phyloP scores from a whole-genome alignment of 2,329 filamentous ascomycete genomes.

The Tothia fuscella region DNA sequence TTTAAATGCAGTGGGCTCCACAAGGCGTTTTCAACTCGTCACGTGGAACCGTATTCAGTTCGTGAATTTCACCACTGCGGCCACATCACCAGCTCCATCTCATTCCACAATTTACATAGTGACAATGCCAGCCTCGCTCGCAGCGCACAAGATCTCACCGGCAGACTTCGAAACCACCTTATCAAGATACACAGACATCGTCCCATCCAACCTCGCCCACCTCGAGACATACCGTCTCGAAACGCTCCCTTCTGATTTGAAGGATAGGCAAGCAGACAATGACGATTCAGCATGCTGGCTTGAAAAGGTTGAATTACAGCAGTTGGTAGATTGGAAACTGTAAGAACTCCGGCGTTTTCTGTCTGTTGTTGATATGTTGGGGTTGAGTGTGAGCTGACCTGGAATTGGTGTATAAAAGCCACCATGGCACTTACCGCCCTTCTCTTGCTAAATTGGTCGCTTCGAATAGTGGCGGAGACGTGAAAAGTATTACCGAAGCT shows the following conservation, averaged over 20 bases:
- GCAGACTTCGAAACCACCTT: not conserved
- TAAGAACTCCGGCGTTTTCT: constrained; percentile 12
- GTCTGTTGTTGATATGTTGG: no score
- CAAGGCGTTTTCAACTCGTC: no score
- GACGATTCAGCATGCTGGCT: not conserved
- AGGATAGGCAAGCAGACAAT: constrained; percentile 7
- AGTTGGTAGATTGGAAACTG: constrained; percentile 30
- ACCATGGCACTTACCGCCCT: constrained; percentile 40
- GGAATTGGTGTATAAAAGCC: constrained; percentile 19
- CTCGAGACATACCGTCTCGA: constrained; percentile 24
- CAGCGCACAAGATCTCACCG: not conserved
- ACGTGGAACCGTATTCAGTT: no score
- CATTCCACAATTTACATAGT: no score
- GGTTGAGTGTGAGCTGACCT: no score
- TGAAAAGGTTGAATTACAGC: constrained; percentile 20
- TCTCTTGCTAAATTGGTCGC: constrained; percentile 35
- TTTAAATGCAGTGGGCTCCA: no score
- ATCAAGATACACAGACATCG: not conserved
- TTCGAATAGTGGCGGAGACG: constrained; percentile 43
- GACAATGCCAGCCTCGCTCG: no score
- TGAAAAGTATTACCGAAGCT: constrained; percentile 38
- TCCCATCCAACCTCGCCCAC: constrained; percentile 15
- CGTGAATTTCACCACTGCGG: no score
- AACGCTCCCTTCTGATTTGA: constrained; percentile 18
- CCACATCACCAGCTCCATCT: no score